Conservation (phyloP, 2,329 filamentous ascomycete genomes). For the Emmonsiellopsis sp. region DNA sequence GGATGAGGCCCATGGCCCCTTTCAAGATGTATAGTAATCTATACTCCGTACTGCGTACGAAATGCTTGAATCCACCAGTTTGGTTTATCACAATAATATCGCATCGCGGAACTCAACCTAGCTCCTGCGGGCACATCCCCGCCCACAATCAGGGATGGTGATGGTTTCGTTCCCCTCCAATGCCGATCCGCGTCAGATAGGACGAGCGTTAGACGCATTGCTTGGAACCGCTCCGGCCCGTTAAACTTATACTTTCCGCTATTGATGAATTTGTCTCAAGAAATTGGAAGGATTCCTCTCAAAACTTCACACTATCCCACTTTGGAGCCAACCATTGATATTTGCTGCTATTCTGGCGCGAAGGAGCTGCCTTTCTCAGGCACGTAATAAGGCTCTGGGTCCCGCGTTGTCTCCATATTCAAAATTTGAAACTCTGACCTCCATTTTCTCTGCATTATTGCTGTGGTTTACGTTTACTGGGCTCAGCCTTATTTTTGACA, state of each 20-base stretch:
- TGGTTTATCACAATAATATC: too few species aligned
- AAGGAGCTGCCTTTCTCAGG: too few species aligned
- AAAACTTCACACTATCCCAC: neutral
- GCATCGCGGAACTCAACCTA: too few species aligned
- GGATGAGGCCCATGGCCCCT: too few species aligned
- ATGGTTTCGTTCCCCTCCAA: neutral
- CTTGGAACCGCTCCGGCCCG: neutral
- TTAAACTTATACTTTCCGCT: neutral
- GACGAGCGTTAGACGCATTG: neutral
- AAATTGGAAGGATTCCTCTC: neutral
- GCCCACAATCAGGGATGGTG: neutral
- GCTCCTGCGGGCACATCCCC: too few species aligned
- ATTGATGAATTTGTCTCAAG: neutral
- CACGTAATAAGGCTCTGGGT: too few species aligned
- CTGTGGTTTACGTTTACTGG: neutral
- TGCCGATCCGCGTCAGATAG: neutral
- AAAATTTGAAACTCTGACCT: neutral
- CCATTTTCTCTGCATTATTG: neutral
- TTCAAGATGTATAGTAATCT: too few species aligned
- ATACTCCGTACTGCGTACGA: too few species aligned
- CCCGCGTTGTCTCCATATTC: too few species aligned
- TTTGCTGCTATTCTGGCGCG: too few species aligned
- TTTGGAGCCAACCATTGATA: too few species aligned
- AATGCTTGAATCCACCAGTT: too few species aligned
- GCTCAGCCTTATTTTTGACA: neutral